Evolutionary conservation across 257 asterid species (phyloP).

Genomic region (Penstemon eatonii): DNA sequence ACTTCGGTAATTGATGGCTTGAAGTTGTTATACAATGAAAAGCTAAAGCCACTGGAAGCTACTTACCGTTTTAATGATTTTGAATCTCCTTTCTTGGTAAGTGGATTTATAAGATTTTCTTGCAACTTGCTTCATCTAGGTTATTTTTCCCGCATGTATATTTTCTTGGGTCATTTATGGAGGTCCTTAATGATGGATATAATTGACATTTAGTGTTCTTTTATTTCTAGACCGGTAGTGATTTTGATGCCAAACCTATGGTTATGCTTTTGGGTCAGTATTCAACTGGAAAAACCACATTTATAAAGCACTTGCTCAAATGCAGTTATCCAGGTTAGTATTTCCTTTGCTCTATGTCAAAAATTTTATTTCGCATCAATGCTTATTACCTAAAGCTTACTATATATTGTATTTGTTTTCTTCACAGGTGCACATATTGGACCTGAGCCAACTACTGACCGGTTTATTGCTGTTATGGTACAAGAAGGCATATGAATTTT

Average conservation of each 20-base stretch:
- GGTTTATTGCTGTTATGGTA: conserved; percentile 94
- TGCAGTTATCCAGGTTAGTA: conserved; percentile 79
- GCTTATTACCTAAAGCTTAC: conserved; percentile 18
- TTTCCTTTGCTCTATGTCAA: conserved; percentile 8
- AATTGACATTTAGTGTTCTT: conserved; percentile 23
- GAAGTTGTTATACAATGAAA: conserved; percentile 74
- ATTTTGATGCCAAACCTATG: conserved; percentile 96
- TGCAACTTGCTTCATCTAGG: background rate
- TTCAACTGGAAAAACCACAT: conserved; percentile 96
- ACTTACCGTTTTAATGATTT: conserved; percentile 84
- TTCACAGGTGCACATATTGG: conserved; percentile 94
- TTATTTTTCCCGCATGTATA: conserved; percentile 3
- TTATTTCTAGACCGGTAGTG: conserved; percentile 65
- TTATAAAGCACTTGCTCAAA: conserved; percentile 81
- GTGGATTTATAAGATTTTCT: conserved; percentile 27
- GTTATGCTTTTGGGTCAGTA: conserved; percentile 99
- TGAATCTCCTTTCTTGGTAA: conserved; percentile 78
- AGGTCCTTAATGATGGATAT: background rate
- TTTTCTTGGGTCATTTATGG: background rate
- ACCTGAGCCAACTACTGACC: conserved; percentile 98
- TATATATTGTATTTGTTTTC: conserved; percentile 10
- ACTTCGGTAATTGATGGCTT: conserved; percentile 89
- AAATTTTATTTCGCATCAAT: background rate
- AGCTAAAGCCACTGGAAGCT: conserved; percentile 84
- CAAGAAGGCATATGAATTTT: background rate